Base-by-base conservation (phyloP, 768 basidiomycete species). In the Termitomyces titanicus region DNA sequence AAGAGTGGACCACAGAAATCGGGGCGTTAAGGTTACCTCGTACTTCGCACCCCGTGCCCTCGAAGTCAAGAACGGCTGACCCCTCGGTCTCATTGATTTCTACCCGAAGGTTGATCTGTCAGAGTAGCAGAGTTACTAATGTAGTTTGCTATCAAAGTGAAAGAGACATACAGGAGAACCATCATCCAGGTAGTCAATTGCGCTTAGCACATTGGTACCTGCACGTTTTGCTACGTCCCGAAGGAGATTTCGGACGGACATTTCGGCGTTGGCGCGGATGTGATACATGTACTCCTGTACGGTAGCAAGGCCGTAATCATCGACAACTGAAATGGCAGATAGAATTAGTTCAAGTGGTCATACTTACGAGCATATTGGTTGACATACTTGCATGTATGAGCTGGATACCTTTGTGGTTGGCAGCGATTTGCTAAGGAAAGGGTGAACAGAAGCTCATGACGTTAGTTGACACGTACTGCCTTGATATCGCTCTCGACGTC, bases 211-310 rank as follows among this genome's bases (percentile, higher is more conserved):
- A 58, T 80, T 86, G 33, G 76, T 77, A 3, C 90, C 89, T 5
- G 81, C 78, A 25, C 84, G 84, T 66, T 82, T 82, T 33, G 76
- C 89, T 7, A 92, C 89, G 48, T 87, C 81, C 44, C 81, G 80
- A 50, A 98, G 78, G 24, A 98, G 79, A 61, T 84, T 84, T 49
- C 95, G 81, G 3, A 98, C 95, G 12, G 89, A 92, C 56, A 69
- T 74, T 68, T 97, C 95, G 45, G 95, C 95, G 63, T 96, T 98
- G 33, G 78, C 72, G 27, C 90, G 86, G 67, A 96, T 97, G 68
- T 93, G 86, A 57, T 82, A 81, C 94, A 96, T 96, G 70, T 96
- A 96, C 64, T 90, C 85, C 66, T 96, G 94, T 4, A 98, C 95
- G 0, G 85, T 93, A 55, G 82, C 72, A 39, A 97, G 78, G 6